Evolutionary conservation across 78 protist genomes (phyloP).

Genomic region (Dictyostelium brefeldianum): DNA sequence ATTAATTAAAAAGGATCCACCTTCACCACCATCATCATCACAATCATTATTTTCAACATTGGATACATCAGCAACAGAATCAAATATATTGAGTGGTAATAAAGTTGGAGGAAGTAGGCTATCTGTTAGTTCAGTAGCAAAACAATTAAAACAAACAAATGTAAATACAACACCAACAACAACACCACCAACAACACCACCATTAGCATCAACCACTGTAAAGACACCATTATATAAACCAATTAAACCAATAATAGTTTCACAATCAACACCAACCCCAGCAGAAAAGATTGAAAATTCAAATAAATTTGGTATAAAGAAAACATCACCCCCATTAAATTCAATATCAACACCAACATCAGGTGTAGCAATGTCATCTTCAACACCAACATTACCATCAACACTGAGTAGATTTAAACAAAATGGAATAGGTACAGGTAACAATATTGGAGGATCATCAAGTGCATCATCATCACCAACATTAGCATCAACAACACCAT

Average conservation of each 20-base stretch:
- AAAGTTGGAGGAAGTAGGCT: background rate
- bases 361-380: background rate
- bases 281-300: background rate
- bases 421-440: background rate
- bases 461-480: background rate
- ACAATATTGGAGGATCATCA: background rate
- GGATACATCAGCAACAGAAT: background rate
- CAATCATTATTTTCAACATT: background rate
- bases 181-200: slow-evolving; percentile 5
- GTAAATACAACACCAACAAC: slow-evolving; percentile 2
- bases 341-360: background rate
- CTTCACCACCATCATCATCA: background rate
- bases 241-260: background rate
- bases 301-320: too few relatives aligned
- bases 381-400: slow-evolving; percentile 25
- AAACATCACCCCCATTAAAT: background rate
- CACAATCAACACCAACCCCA: background rate
- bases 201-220: background rate
- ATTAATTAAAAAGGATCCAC: background rate
- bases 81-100: background rate
- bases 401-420: background rate
- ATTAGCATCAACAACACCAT: background rate
- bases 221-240: background rate
- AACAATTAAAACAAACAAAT: slow-evolving; percentile 24
- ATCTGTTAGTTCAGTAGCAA: slow-evolving; percentile 47